Conservation (phyloP, 345 rosid species). For the Nephelium lappaceum region DNA sequence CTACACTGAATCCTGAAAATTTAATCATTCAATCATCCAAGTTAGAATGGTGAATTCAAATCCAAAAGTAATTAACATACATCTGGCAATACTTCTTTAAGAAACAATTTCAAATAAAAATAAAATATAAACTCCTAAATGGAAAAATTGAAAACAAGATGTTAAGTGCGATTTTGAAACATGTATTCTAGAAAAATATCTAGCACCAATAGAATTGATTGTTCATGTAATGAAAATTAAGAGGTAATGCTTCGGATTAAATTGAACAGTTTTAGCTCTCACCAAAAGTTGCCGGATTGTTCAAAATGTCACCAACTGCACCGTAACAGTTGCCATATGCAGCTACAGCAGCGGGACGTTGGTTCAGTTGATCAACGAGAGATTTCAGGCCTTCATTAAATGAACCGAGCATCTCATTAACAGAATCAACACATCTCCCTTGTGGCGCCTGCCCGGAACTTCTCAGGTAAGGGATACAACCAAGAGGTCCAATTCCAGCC, state of each 20-base stretch:
- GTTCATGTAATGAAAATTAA: no score
- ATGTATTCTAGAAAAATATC: no score
- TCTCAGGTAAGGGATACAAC: slow-evolving; percentile 86
- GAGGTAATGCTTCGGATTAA: no score
- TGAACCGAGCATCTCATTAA: slow-evolving; percentile 66
- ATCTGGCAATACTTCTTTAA: no score
- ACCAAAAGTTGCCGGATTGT: slow-evolving; percentile 66
- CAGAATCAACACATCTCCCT: slow-evolving; percentile 66
- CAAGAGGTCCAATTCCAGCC: slow-evolving; percentile 77
- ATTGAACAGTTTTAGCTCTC: background rate
- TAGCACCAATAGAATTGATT: no score
- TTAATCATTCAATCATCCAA: no score
- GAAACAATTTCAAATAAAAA: no score
- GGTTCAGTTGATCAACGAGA: slow-evolving; percentile 65
- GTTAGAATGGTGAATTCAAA: no score
- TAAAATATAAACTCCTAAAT: no score
- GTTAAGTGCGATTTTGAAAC: no score
- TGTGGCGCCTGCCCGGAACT: slow-evolving; percentile 47
- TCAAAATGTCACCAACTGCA: slow-evolving; percentile 71
- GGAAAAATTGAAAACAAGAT: no score
- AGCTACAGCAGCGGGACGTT: slow-evolving; percentile 55
- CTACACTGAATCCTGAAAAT: slow-evolving; percentile 65
- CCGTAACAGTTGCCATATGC: slow-evolving; percentile 60
- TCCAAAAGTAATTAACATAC: no score
- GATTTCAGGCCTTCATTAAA: slow-evolving; percentile 71